Conservation (phyloP, 352 stramenopile species). For the Globisporangium polare region DNA sequence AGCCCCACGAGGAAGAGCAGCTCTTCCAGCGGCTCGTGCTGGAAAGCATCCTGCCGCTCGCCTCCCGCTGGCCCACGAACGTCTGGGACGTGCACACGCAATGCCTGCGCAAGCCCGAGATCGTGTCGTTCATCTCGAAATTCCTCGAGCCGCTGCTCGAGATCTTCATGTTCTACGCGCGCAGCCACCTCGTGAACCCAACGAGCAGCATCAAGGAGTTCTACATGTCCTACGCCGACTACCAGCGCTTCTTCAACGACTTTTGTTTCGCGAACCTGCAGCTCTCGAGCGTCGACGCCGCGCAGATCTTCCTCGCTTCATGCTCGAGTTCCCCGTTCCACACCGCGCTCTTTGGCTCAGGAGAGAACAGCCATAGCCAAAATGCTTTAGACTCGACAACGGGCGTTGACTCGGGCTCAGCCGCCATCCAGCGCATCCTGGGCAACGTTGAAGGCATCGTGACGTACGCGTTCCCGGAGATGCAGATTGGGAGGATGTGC, state of each 20-base stretch:
- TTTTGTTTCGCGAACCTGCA: constrained; percentile 70
- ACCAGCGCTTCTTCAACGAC: constrained; percentile 71
- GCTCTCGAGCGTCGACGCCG: constrained; percentile 62
- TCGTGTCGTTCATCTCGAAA: constrained; percentile 59
- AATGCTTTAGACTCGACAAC: not conserved
- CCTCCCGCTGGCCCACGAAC: constrained; percentile 48
- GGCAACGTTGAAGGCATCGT: constrained; percentile 46
- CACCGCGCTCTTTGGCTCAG: constrained; percentile 16
- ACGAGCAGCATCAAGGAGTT: constrained; percentile 46
- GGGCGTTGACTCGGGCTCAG: not conserved
- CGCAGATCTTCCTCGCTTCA: constrained; percentile 64
- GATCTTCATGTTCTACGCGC: constrained; percentile 80
- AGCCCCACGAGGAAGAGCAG: constrained; percentile 46
- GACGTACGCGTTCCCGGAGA: constrained; percentile 36
- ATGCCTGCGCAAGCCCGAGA: constrained; percentile 37
- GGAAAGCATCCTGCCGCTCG: constrained; percentile 54
- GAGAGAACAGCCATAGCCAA: constrained; percentile 7
- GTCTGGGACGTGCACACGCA: constrained; percentile 51
- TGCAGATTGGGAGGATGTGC: constrained; percentile 51
- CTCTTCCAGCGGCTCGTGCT: constrained; percentile 54
- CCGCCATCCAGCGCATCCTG: constrained; percentile 39
- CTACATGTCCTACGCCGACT: constrained; percentile 68
- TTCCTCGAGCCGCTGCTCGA: constrained; percentile 62
- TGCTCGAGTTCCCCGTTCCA: constrained; percentile 58
- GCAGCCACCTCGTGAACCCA: constrained; percentile 39